Evolutionary conservation across 2,329 filamentous ascomycete genomes (phyloP), one percentile per base, ranked within the genome.

Genomic region (Amphichorda felina): DNA sequence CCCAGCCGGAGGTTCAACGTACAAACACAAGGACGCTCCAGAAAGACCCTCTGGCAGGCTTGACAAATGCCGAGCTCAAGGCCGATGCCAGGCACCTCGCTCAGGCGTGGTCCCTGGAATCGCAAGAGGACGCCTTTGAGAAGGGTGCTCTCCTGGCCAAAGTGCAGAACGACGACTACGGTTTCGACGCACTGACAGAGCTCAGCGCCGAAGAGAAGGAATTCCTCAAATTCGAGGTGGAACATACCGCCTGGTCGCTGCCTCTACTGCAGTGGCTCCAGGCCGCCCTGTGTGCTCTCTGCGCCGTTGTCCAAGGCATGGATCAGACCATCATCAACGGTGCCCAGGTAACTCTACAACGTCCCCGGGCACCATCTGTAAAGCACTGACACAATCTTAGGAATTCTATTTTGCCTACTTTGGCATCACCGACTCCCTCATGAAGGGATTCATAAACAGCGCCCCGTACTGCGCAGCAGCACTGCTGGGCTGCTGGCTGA

Each of bases 291-390:
- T 47, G 45, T 22, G 43, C 45, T 9, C 41, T 40, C 1, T 44
- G 40, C 28, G 73, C 74, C 25, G 71, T 72, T n/a, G 72, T 76
- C 1, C 73, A 78, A 45, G 73, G 72, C 47, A 73, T 73, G 68
- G 70, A 75, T 49, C 68, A 75, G 49, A 72, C 70, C 2, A 71
- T 73, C 14, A 69, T 75, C 40, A 75, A 75, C 43, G 71, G 71
- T 24, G 72, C 70, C 14, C 72, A 76, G 41, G 59, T 72, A 10
- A 68, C 70, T 50, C 72, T 68, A 43, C 33, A 10, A 10, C 10
- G n/a, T 24, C 21, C 21, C 21, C 21, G 21, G 10, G 6, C 10
- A 24, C 21, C 10, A 24, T 24, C n/a, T n/a, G n/a, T n/a, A n/a
- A n/a, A 10, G 21, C 21, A 24, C 10, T 24, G 21, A 10, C 21